These are phyloP conservation scores for Irpex sp. DNA, from an alignment of 1,284 basidiomycete species.

Conservation along the genomic window DNA sequence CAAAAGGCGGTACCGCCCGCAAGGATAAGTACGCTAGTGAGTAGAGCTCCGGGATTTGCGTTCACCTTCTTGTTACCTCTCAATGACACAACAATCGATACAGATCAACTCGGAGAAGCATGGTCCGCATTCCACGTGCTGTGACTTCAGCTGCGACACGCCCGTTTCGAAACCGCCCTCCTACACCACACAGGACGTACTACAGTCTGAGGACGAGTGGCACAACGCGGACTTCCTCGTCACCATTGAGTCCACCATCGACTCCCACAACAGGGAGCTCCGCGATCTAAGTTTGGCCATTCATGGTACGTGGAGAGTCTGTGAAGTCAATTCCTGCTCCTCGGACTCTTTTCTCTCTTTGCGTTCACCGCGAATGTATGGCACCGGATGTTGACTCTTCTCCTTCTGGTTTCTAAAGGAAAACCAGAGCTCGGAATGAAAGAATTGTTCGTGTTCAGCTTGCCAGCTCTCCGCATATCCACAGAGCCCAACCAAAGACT, in stretches of 20 bases:
- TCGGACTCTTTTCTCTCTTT: background rate
- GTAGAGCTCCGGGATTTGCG: background rate
- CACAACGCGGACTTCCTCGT: constrained; percentile 16
- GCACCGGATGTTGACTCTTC: background rate
- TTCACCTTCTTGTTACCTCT: background rate
- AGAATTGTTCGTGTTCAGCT: constrained; percentile 22
- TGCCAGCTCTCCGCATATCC: background rate
- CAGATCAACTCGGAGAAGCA: background rate
- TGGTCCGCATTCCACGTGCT: background rate
- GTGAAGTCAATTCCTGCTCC: background rate
- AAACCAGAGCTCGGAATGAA: constrained; percentile 28
- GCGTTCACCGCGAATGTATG: background rate
- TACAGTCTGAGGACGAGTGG: background rate
- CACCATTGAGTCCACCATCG: constrained; percentile 28
- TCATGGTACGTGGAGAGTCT: constrained; percentile 24
- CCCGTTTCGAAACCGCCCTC: constrained; percentile 1
- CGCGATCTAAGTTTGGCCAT: constrained; percentile 33
- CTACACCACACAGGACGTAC: background rate
- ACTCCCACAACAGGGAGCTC: constrained; percentile 27
- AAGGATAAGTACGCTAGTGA: background rate
- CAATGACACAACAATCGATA: background rate
- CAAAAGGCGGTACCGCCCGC: background rate
- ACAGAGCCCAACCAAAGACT: background rate
- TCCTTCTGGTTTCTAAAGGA: constrained; percentile 16
- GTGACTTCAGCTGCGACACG: background rate